A percentile compares a stretch with the other conserved stretches of the same genome.
Evolutionary conservation across 495 filamentous ascomycete genomes (phyloP).

Genomic region (Pyronema domesticum): DNA sequence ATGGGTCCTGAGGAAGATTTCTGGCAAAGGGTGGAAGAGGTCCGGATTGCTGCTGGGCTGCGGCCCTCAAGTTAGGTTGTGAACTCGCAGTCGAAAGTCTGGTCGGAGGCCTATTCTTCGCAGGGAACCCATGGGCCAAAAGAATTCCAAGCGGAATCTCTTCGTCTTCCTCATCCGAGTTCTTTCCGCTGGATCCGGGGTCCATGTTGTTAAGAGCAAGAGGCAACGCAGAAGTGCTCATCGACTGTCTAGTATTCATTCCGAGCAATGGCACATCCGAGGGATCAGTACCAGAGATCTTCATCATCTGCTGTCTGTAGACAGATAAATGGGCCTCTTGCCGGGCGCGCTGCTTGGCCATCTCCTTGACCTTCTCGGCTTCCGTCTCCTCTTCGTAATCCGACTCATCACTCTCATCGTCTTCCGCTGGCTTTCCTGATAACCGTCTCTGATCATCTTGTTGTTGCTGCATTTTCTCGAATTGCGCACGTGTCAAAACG

Average conservation of each 20-base stretch:
- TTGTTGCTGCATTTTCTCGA: constrained; percentile 65
- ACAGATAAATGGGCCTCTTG: constrained; percentile 82
- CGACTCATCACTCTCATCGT: constrained; percentile 34
- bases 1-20: constrained; percentile 75
- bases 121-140: constrained; percentile 82
- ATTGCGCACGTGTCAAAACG: constrained; percentile 78
- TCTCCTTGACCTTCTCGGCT: constrained; percentile 49
- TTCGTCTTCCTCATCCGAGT: constrained; percentile 56
- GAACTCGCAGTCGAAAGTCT: constrained; percentile 48
- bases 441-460: constrained; percentile 46
- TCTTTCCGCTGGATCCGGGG: constrained; percentile 29
- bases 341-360: constrained; percentile 61
- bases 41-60: constrained; percentile 19
- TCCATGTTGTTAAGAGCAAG: constrained; percentile 5
- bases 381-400: constrained; percentile 76
- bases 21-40: constrained; percentile 67
- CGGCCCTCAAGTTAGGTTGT: constrained; percentile 40
- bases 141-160: constrained; percentile 78
- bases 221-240: constrained; percentile 39
- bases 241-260: constrained; percentile 28
- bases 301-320: constrained; percentile 94
- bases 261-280: constrained; percentile 19
- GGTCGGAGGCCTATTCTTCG: constrained; percentile 60
- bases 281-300: constrained; percentile 59
- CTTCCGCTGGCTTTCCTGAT: constrained; percentile 28